A percentile compares a stretch with the other conserved stretches of the same genome.
phyloP scores from a whole-genome alignment of 345 rosid genomes.

The Theobroma cacao region DNA sequence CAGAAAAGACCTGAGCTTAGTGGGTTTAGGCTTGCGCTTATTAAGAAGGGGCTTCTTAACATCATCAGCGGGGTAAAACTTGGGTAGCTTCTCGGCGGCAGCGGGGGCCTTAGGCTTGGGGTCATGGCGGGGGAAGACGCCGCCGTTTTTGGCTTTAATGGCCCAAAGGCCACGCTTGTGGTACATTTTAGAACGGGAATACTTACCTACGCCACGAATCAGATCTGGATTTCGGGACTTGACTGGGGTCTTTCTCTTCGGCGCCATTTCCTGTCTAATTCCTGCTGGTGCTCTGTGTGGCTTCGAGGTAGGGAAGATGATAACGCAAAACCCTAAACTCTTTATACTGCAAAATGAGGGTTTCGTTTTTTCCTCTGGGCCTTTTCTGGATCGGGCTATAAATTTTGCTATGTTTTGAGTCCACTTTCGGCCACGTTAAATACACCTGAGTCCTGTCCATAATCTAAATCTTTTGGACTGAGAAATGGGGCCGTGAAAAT shows the following conservation, averaged over 20 bases:
- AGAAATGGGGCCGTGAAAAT: too few relatives aligned
- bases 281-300: neutral
- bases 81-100: conserved; percentile 47
- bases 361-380: too few relatives aligned
- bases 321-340: too few relatives aligned
- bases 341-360: too few relatives aligned
- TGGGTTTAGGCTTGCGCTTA: conserved; percentile 62
- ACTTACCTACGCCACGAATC: conserved; percentile 48
- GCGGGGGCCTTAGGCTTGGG: conserved; percentile 48
- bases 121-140: conserved; percentile 78
- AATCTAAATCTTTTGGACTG: too few relatives aligned
- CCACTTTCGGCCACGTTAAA: too few relatives aligned
- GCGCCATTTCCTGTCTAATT: conserved; percentile 32
- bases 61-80: conserved; percentile 81
- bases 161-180: conserved; percentile 71
- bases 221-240: conserved; percentile 50
- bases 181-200: conserved; percentile 57
- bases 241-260: conserved; percentile 27
- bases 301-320: too few relatives aligned
- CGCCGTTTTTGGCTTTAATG: conserved; percentile 81
- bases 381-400: too few relatives aligned
- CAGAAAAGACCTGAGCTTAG: conserved; percentile 48
- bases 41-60: conserved; percentile 73
- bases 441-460: too few relatives aligned
- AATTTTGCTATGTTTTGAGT: too few relatives aligned